Percentiles rank a stretch among this genome's conserved stretches.
Conservation (phyloP, 495 filamentous ascomycete species). For the Aspergillus wentii region DNA sequence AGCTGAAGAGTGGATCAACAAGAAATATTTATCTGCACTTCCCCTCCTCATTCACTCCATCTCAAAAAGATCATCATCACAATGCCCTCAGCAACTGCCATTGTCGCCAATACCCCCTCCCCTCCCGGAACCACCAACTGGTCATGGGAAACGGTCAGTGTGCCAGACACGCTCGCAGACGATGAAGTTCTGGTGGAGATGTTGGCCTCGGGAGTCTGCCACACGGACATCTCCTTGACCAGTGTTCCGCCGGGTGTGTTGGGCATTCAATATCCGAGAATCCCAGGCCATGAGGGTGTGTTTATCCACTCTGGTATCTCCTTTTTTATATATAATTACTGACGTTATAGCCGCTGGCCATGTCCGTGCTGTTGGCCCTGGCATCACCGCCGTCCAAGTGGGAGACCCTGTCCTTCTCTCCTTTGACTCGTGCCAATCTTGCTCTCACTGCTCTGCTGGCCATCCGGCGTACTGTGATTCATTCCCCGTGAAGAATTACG, state of each 20-base stretch:
- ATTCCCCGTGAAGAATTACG: slow-evolving; percentile 30
- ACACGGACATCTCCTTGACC: slow-evolving; percentile 27
- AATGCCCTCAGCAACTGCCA: too few relatives aligned
- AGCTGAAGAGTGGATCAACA: too few relatives aligned
- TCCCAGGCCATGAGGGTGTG: slow-evolving; percentile 18
- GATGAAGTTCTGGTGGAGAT: slow-evolving; percentile 33
- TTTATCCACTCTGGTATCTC: neutral
- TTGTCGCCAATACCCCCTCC: too few relatives aligned
- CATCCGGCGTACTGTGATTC: slow-evolving; percentile 18
- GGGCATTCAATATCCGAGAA: slow-evolving; percentile 14
- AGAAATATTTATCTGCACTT: too few relatives aligned
- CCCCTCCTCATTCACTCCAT: too few relatives aligned
- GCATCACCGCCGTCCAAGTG: slow-evolving; percentile 24
- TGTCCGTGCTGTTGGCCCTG: slow-evolving; percentile 33
- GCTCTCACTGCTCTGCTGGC: slow-evolving; percentile 10
- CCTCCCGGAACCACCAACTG: too few relatives aligned
- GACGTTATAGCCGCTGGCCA: slow-evolving; percentile 30
- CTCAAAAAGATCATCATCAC: too few relatives aligned
- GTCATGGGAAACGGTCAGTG: too few relatives aligned
- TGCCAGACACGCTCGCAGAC: too few relatives aligned
- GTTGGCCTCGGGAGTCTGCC: slow-evolving; percentile 34
- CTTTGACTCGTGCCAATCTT: slow-evolving; percentile 29
- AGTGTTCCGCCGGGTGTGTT: slow-evolving; percentile 5
- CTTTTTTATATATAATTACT: neutral
- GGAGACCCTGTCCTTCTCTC: slow-evolving; percentile 42